A percentile compares a stretch with the other conserved stretches of the same genome.
Conservation (phyloP, 2,329 filamentous ascomycete species). For the Achaetomium macrosporum region DNA sequence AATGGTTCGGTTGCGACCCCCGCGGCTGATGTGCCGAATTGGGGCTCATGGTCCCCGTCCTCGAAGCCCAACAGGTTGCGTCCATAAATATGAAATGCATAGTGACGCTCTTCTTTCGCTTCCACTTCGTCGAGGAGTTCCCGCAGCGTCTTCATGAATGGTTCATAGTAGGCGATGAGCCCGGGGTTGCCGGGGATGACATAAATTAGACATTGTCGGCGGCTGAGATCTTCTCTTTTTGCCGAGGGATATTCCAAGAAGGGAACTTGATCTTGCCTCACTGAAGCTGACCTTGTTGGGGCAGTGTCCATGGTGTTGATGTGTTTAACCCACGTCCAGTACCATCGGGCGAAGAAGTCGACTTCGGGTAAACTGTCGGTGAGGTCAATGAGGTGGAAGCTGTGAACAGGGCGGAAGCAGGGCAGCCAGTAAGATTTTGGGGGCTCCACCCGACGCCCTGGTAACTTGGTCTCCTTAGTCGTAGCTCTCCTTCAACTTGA, state of each 20-base stretch:
- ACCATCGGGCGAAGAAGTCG: no score
- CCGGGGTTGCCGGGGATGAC: constrained; percentile 75
- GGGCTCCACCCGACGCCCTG: neutral
- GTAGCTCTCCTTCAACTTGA: no score
- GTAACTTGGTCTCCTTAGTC: no score
- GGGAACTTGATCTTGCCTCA: constrained; percentile 6
- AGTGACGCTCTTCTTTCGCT: constrained; percentile 15
- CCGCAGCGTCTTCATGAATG: constrained; percentile 57
- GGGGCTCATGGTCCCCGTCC: constrained; percentile 43
- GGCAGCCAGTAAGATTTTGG: neutral
- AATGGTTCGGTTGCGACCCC: constrained; percentile 33
- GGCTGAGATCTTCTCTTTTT: neutral
- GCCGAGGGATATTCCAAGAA: constrained; percentile 16
- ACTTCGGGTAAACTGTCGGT: neutral
- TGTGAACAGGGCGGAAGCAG: constrained; percentile 1
- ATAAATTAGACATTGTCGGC: constrained; percentile 49
- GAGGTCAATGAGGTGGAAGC: neutral
- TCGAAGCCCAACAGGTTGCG: constrained; percentile 54
- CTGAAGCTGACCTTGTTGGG: neutral
- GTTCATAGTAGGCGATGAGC: constrained; percentile 64
- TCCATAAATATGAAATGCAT: constrained; percentile 50
- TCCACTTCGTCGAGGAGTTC: constrained; percentile 44
- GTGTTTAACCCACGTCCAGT: no score
- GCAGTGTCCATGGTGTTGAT: neutral
- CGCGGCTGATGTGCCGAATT: constrained; percentile 35